Base-by-base conservation (phyloP, 805 yeast genomes). In the Ogataea sp. region DNA sequence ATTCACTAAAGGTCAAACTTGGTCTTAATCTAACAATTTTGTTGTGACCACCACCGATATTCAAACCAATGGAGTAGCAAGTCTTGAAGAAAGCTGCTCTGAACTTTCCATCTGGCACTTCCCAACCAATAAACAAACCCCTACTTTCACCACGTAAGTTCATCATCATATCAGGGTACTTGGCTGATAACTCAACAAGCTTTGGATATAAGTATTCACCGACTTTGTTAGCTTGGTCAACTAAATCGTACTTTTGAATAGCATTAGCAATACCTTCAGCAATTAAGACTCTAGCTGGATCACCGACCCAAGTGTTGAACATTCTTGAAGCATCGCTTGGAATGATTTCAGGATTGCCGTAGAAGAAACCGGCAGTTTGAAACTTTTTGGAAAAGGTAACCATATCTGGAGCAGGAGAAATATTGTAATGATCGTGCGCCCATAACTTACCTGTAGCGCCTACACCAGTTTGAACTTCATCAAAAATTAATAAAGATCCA, bases 291-390 rank as follows among this genome's bases (percentile, higher is more conserved):
- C 74, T 75, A n/a, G 83, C 71, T 44, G 85, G 82, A 56, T 80
- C 85, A 49, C 85, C 86, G 58, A 84, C 78, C 86, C 86, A 80
- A 43, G 86, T 80, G 69, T 79, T 80, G 65, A 80, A 80, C 54
- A 79, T 84, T 62, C 85, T 70, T 62, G 73, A 80, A 18, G 84
- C 71, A 49, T 67, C 67, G 47, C 68, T 70, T 35, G 84, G 83
- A 44, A 73, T 71, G 52, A 78, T 68, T 16, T 67, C 67, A 11
- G 72, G 71, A 58, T 78, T 77, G 44, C 68, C 68, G 67, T 73
- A 80, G 63, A 69, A 80, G 63, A 76, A 80, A 32, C 86, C 86
- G 3, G 85, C 84, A 38, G 80, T 73, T 60, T 80, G 86, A 68
- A 79, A 76, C 56, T 80, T 80, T 61, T 80, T 80, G 39, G 83